Evolutionary conservation across 2,329 filamentous ascomycete genomes (phyloP).

Genomic region (Aspergillus japonicus): DNA sequence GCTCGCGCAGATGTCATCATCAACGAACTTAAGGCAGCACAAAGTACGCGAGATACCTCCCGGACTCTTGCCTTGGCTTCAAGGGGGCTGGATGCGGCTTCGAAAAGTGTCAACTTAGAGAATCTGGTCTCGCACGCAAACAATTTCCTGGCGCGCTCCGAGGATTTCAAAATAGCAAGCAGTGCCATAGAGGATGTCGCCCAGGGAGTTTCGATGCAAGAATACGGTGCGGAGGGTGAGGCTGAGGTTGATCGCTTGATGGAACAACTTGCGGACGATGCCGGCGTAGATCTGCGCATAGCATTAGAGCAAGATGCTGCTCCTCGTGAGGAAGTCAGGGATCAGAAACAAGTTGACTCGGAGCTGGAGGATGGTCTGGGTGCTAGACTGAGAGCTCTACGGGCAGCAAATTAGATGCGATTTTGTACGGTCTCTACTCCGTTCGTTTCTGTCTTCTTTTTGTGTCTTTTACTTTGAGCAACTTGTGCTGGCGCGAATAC

Average conservation of each 20-base stretch:
- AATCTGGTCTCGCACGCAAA: conserved; percentile 44
- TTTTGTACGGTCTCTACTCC: not conserved
- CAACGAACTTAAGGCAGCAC: conserved; percentile 49
- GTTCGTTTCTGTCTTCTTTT: not conserved
- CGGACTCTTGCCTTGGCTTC: conserved; percentile 46
- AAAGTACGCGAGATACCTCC: conserved; percentile 48
- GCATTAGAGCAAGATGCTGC: conserved; percentile 40
- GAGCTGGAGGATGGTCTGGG: conserved; percentile 44
- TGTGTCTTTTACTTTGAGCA: not conserved
- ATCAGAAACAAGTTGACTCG: conserved; percentile 37
- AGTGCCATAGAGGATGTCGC: conserved; percentile 44
- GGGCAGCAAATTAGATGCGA: conserved; percentile 34
- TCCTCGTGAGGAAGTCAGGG: conserved; percentile 43
- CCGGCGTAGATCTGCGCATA: conserved; percentile 43
- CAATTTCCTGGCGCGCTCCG: conserved; percentile 42
- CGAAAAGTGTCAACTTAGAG: conserved; percentile 48
- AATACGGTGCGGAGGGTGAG: conserved; percentile 46
- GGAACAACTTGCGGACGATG: conserved; percentile 46
- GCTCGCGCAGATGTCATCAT: conserved; percentile 51
- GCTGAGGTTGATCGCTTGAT: conserved; percentile 44
- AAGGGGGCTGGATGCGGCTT: conserved; percentile 46
- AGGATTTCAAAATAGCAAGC: conserved; percentile 47
- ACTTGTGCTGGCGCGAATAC: not conserved
- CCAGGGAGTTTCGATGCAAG: conserved; percentile 43
- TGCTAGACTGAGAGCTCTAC: conserved; percentile 41